Base-by-base conservation (phyloP, 345 rosid genomes). In the Rubroshorea leprosula region DNA sequence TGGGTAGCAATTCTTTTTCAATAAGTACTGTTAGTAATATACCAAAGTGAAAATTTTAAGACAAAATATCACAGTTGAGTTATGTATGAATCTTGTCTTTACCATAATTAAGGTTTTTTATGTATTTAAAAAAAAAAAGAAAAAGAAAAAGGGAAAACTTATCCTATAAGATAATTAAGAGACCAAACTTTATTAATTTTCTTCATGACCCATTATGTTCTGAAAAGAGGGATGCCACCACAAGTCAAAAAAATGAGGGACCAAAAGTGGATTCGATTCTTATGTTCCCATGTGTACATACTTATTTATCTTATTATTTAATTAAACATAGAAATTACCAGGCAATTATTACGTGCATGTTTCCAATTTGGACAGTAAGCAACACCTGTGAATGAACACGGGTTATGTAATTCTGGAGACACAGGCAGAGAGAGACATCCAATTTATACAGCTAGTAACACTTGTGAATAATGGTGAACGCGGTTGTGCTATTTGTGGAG, bases 221-320 rank as follows among this genome's bases (percentile, higher is more conserved):
- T 39, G 31, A 26, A 23, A 27, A 14, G 29, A 29, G n/a, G 4
- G 35, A 29, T 23, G 15, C 41, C 5, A 23, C 5, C 23, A 21
- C 4, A 44, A 54, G 58, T 60, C 64, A 60, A 60, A 50, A 7
- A 60, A 51, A 60, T n/a, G 25, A 60, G 38, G 21, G 47, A 41
- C 24, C 23, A 49, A 16, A 61, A 38, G 47, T n/a, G 47, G 18
- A 14, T 44, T 44, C 18, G 17, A 44, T 44, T 44, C 18, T n/a
- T 5, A 44, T 44, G 18, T 13, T 44, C 3, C n/a, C 3, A 14
- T 44, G 47, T 44, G 47, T 44, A n/a, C 47, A 9, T 44, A 4
- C 47, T 44, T n/a, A 13, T 5, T 44, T n/a, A 14, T 44, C n/a
- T n/a, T n/a, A n/a, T n/a, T n/a, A 44, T n/a, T n/a, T n/a, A n/a